A percentile compares a stretch with the other conserved stretches of the same genome.
Evolutionary conservation across 2,329 filamentous ascomycete species (phyloP).

Genomic region (Clarireedia homoeocarpa): DNA sequence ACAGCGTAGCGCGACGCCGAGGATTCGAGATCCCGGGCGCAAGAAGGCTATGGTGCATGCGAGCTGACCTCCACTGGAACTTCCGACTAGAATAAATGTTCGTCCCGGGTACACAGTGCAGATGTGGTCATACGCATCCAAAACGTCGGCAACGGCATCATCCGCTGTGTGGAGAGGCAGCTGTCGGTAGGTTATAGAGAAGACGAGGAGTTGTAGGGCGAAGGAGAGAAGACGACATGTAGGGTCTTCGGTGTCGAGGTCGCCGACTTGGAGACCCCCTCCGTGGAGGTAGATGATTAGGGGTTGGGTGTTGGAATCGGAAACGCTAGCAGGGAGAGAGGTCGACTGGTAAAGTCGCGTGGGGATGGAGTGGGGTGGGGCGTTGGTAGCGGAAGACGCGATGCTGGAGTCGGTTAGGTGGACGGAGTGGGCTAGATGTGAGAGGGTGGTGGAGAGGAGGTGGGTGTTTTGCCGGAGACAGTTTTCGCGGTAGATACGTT

Average conservation of each 20-base stretch:
- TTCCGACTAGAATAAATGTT: conserved; percentile 34
- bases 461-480: conserved; percentile 33
- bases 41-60: conserved; percentile 37
- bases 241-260: conserved; percentile 42
- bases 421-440: conserved; percentile 32
- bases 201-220: conserved; percentile 29
- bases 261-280: conserved; percentile 39
- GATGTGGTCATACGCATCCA: conserved; percentile 31
- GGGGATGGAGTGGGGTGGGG: neutral
- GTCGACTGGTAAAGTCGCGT: conserved; percentile 1
- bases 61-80: conserved; percentile 42
- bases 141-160: conserved; percentile 36
- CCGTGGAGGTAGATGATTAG: conserved; percentile 41
- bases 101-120: neutral
- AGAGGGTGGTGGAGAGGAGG: conserved; percentile 33
- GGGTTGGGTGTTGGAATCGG: neutral
- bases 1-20: conserved; percentile 39
- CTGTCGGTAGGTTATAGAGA: conserved; percentile 40
- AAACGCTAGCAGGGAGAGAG: neutral
- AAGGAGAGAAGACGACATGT: conserved; percentile 37
- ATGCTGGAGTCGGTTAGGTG: conserved; percentile 6
- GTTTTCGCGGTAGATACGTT: conserved; percentile 33
- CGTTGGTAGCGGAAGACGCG: neutral
- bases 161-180: conserved; percentile 34
- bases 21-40: conserved; percentile 21